A percentile compares a stretch with the other conserved stretches of the same genome.
These are phyloP conservation scores for Coemansia sp. DNA, from an alignment of 192 early-diverging fungal species.

Conservation along the genomic window DNA sequence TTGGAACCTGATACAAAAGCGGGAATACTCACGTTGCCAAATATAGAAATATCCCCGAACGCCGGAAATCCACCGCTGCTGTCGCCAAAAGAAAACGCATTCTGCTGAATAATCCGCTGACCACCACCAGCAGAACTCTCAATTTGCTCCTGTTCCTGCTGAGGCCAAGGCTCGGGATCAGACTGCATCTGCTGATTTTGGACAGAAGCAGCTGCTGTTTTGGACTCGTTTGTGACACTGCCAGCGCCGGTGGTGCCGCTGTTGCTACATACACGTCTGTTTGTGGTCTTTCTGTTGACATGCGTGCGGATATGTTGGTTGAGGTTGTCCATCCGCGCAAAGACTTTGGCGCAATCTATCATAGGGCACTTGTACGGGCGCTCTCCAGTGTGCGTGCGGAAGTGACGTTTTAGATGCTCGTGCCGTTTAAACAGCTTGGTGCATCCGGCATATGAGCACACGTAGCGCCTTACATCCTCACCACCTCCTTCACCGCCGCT, in stretches of 20 bases:
- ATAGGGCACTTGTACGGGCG: conserved; percentile 68
- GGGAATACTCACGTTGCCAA: neutral
- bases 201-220: neutral
- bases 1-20: neutral
- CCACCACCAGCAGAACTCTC: neutral
- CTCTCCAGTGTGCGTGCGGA: conserved; percentile 76
- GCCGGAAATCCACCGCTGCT: neutral
- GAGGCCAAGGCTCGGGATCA: neutral
- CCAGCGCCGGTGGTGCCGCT: neutral
- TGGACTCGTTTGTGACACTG: conserved; percentile 5
- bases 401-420: conserved; percentile 75
- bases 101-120: neutral
- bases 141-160: neutral
- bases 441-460: conserved; percentile 56
- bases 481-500: conserved; percentile 9
- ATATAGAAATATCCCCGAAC: conserved; percentile 3
- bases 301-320: conserved; percentile 66
- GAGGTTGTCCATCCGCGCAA: conserved; percentile 75
- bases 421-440: conserved; percentile 69
- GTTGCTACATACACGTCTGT: conserved; percentile 6
- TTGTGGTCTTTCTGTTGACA: conserved; percentile 43
- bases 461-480: conserved; percentile 30
- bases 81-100: neutral
- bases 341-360: conserved; percentile 67
- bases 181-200: neutral